Base-by-base conservation (phyloP, 148 eudicot species). In the Camellia sinensis region DNA sequence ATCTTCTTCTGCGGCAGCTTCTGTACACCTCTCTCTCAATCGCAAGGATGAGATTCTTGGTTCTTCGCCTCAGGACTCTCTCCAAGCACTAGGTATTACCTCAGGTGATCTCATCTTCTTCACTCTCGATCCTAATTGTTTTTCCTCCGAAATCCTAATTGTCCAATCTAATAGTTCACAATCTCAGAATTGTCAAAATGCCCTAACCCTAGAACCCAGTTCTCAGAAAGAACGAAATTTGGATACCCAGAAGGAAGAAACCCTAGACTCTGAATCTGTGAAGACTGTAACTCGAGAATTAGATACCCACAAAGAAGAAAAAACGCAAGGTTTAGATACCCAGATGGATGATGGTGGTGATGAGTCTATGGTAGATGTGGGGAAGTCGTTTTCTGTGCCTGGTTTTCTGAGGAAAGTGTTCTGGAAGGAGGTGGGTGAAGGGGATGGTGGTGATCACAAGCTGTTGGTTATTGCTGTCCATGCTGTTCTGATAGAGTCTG, bases 41-140 rank as follows among this genome's bases (percentile, higher is more conserved):
- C 87, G 90, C 15, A 92, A 90, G 52, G 93, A 96, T 48, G 93
- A 91, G 73, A 89, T 96, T 40, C 76, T 40, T 2, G 89, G 89
- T 22, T 50, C 65, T 11, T 71, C 74, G 8, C 59, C 74, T 48
- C 43, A 71, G 7, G 74, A 71, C 56, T 71, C 74, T 50, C 74
- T 71, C 74, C 85, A 85, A 43, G 87, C 95, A 15, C 82, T 91
- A 15, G 98, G 95, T 19, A 75, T 96, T 70, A 83, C 91, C 8
- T 85, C 94, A 77, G 97, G 97, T 83, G 98, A 96, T 84, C 89
- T 94, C 0, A 83, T 96, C 76, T 94, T 83, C 84, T 96, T 68
- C 73, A 70, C 94, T 67, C 45, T 21, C 17, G 86, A 88, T 74
- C 78, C 83, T 67, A 46, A 59, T 80, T 83, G 76, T 0, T 91